phyloP scores from a whole-genome alignment of 176 grass and related monocot species.

The Hordeum vulgare region MorexV3_pseudomolecules_assembly NC_058522.1:31863605-31864104 shows the following conservation, averaged over 20 bases:
- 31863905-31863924: slow-evolving; percentile 42
- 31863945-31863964: slow-evolving; percentile 55
- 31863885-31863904: slow-evolving; percentile 40
- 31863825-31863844: slow-evolving; percentile 36
- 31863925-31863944: slow-evolving; percentile 40
- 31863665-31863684: too few relatives aligned
- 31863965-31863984: not conserved
- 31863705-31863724: too few relatives aligned
- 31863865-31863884: slow-evolving; percentile 67
- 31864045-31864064: not conserved
- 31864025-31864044: too few relatives aligned
- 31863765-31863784: not conserved
- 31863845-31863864: slow-evolving; percentile 29
- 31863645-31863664: too few relatives aligned
- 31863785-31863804: slow-evolving; percentile 38
- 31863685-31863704: too few relatives aligned
- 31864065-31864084: not conserved
- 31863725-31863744: not conserved
- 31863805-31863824: slow-evolving; percentile 49
- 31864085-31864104: not conserved
- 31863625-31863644: too few relatives aligned
- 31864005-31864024: too few relatives aligned
- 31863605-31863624: too few relatives aligned
- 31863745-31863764: not conserved
- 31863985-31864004: too few relatives aligned